Evolutionary conservation across 2,329 filamentous ascomycete species (phyloP).

Genomic region (Epichloe festucae): DNA sequence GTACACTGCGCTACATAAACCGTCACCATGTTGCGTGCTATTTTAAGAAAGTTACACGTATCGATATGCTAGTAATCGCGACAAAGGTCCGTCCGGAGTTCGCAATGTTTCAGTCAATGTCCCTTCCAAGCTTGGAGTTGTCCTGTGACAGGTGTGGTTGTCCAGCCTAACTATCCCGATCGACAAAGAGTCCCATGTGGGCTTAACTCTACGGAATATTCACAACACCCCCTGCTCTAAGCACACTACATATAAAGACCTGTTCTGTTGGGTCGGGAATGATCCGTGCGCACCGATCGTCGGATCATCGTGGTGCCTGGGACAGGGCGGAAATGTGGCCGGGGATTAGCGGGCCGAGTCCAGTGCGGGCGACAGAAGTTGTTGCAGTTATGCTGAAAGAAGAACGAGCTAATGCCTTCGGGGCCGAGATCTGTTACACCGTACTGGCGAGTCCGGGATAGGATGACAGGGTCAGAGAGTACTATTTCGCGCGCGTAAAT

Average conservation of each 20-base stretch:
- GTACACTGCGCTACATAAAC: too few species aligned
- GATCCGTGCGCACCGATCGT: slow-evolving; percentile 1
- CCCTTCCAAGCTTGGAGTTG: too few species aligned
- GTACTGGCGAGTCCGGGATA: slow-evolving; percentile 23
- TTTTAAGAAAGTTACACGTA: too few species aligned
- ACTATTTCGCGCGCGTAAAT: slow-evolving; percentile 21
- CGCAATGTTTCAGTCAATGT: too few species aligned
- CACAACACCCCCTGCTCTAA: neutral
- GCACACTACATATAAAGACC: neutral
- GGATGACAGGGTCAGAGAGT: slow-evolving; percentile 28
- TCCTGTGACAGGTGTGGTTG: too few species aligned
- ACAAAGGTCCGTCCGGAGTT: too few species aligned
- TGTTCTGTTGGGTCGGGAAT: neutral
- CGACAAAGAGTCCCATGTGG: too few species aligned
- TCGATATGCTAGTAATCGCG: too few species aligned
- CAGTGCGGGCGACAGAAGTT: slow-evolving; percentile 15
- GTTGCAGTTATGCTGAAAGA: slow-evolving; percentile 23
- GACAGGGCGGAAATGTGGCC: slow-evolving; percentile 1
- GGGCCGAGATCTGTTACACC: slow-evolving; percentile 26
- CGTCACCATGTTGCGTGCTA: too few species aligned
- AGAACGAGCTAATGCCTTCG: slow-evolving; percentile 26
- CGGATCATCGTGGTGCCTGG: slow-evolving; percentile 7
- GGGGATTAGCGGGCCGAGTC: slow-evolving; percentile 3
- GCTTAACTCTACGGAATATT: too few species aligned
- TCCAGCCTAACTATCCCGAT: too few species aligned